Conservation (phyloP, 2,329 filamentous ascomycete genomes). For the Aspergillus sp. region DNA sequence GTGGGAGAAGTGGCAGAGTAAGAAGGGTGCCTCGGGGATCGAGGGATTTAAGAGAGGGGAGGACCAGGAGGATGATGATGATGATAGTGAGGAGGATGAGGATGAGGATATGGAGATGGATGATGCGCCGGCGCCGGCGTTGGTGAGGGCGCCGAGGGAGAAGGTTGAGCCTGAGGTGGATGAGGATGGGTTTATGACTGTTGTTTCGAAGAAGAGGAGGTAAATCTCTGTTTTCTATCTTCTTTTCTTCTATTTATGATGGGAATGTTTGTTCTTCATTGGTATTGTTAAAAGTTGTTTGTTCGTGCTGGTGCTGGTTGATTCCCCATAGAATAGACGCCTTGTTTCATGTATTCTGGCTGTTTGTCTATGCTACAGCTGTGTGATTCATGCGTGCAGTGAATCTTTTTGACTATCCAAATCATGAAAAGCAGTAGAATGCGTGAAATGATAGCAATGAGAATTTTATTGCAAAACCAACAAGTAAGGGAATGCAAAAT, state of each 20-base stretch:
- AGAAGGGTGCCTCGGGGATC: constrained; percentile 35
- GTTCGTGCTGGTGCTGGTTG: not conserved
- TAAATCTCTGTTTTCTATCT: constrained; percentile 14
- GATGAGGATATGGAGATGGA: constrained; percentile 64
- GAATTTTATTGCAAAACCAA: constrained; percentile 24
- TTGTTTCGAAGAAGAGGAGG: constrained; percentile 67
- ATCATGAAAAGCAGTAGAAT: not conserved
- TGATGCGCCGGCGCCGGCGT: constrained; percentile 60
- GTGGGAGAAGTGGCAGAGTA: constrained; percentile 49
- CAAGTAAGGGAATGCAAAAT: constrained; percentile 21
- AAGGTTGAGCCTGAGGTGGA: constrained; percentile 71
- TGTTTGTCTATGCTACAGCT: constrained; percentile 5
- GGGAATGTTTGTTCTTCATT: constrained; percentile 5
- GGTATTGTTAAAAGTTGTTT: not conserved
- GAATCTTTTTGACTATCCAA: not conserved
- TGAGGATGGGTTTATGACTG: constrained; percentile 79
- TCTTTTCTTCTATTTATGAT: not conserved
- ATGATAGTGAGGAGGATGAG: constrained; percentile 58
- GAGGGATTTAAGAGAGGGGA: constrained; percentile 41
- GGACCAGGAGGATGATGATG: constrained; percentile 49
- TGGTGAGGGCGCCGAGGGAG: constrained; percentile 61
- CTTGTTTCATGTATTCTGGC: constrained; percentile 10
- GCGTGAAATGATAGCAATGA: not conserved
- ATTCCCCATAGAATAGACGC: constrained; percentile 16
- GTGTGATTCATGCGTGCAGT: not conserved